Percentiles rank a stretch among this genome's conserved stretches.
These are phyloP conservation scores for Agrocybe pediades DNA, from an alignment of 768 basidiomycete genomes.

Conservation along the genomic window DNA sequence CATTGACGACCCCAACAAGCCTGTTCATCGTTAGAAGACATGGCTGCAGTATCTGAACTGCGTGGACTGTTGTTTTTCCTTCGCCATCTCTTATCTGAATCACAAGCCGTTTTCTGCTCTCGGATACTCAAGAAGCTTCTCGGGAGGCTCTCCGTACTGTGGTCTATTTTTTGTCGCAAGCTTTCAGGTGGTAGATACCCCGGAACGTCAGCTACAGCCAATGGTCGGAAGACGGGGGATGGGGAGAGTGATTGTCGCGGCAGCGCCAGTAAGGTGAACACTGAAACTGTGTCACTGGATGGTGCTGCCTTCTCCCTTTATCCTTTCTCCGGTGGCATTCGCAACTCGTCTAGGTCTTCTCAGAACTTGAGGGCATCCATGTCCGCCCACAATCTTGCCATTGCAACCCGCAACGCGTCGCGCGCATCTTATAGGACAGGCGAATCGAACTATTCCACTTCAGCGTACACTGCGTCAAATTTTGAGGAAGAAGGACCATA, in stretches of 20 bases:
- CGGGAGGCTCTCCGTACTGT: neutral
- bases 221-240: neutral
- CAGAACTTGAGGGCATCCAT: constrained; percentile 16
- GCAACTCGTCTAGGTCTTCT: constrained; percentile 24
- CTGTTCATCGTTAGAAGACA: neutral
- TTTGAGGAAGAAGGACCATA: neutral
- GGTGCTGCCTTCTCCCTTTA: constrained; percentile 19
- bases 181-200: neutral
- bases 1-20: neutral
- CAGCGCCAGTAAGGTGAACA: neutral
- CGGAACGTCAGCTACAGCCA: neutral
- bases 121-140: neutral
- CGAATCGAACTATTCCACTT: neutral
- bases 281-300: neutral
- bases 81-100: neutral
- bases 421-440: neutral
- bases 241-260: neutral
- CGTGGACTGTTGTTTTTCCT: neutral
- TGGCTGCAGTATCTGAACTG: neutral
- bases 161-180: neutral
- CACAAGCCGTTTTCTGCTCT: neutral
- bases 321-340: constrained; percentile 20
- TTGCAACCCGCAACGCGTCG: constrained; percentile 7
- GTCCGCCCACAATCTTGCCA: constrained; percentile 13
- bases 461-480: neutral